phyloP scores from a whole-genome alignment of 164 flowering plant genomes.

The Umbellularia californica region DNA sequence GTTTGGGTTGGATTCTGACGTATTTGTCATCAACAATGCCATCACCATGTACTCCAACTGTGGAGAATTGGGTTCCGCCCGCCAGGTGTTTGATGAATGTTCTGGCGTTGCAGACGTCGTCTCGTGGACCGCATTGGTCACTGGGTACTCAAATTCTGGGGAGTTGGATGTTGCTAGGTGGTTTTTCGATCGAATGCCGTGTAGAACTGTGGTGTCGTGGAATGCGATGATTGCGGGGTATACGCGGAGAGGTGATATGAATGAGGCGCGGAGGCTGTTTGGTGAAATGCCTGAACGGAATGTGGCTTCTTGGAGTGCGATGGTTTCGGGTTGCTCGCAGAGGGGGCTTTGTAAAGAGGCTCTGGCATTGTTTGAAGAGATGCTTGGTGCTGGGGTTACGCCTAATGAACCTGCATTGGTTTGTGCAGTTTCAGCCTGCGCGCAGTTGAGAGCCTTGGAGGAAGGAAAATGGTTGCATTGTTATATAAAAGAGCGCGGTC shows the following conservation, averaged over 20 bases:
- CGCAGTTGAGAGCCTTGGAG: constrained; percentile 28
- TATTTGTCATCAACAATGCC: constrained; percentile 20
- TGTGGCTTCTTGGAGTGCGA: constrained; percentile 25
- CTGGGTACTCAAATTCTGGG: constrained; percentile 20
- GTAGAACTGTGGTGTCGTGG: constrained; percentile 27
- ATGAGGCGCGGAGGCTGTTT: constrained; percentile 20
- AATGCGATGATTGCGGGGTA: constrained; percentile 32
- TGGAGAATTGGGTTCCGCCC: constrained; percentile 15
- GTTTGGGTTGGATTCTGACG: constrained; percentile 22
- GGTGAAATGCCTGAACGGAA: constrained; percentile 23
- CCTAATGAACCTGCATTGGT: constrained; percentile 28
- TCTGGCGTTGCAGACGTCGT: constrained; percentile 19
- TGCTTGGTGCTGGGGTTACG: constrained; percentile 14
- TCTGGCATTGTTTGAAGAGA: constrained; percentile 17
- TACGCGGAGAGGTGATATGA: constrained; percentile 9
- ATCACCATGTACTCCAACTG: constrained; percentile 20
- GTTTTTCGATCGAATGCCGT: constrained; percentile 28
- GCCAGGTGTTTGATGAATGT: constrained; percentile 18
- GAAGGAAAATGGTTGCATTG: constrained; percentile 24
- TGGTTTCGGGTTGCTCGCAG: constrained; percentile 28
- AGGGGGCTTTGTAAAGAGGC: constrained; percentile 22
- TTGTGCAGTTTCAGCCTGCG: constrained; percentile 26
- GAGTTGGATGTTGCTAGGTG: constrained; percentile 15
- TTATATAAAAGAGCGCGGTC: constrained; percentile 14
- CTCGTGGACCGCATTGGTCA: constrained; percentile 30